phyloP scores from a whole-genome alignment of 305 asterid species.

The Nicotiana rustica region DNA sequence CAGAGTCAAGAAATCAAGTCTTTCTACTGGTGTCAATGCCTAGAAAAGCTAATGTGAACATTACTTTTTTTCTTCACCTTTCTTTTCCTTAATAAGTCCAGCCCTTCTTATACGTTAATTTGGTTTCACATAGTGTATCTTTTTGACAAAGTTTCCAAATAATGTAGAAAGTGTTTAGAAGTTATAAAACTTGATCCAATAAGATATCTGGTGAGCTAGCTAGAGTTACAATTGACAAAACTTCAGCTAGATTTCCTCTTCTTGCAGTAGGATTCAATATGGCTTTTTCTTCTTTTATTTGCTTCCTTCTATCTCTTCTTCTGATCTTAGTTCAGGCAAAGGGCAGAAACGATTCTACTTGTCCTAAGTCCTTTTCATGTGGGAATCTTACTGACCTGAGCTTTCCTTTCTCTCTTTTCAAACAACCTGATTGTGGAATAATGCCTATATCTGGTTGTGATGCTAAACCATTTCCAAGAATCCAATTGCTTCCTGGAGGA shows the following conservation, averaged over 20 bases:
- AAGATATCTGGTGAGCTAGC: conserved; percentile 1
- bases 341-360: background rate
- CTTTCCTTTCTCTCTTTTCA: conserved; percentile 34
- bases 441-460: conserved; percentile 33
- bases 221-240: background rate
- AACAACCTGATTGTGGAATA: conserved; percentile 35
- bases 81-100: background rate
- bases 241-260: background rate
- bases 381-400: conserved; percentile 21
- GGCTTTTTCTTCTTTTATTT: background rate
- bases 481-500: background rate
- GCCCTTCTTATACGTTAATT: background rate
- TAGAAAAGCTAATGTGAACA: background rate
- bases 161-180: background rate
- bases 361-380: conserved; percentile 34
- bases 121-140: conserved; percentile 7
- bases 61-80: background rate
- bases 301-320: background rate
- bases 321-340: conserved; percentile 17
- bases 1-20: conserved; percentile 29
- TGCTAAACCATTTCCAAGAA: background rate
- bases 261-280: background rate
- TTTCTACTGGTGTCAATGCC: background rate
- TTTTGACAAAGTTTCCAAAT: too few species aligned
- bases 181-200: background rate